Percentiles rank a stretch among this genome's conserved stretches.
phyloP scores from a whole-genome alignment of 305 asterid species.

The Caryopteris hybrid region DNA sequence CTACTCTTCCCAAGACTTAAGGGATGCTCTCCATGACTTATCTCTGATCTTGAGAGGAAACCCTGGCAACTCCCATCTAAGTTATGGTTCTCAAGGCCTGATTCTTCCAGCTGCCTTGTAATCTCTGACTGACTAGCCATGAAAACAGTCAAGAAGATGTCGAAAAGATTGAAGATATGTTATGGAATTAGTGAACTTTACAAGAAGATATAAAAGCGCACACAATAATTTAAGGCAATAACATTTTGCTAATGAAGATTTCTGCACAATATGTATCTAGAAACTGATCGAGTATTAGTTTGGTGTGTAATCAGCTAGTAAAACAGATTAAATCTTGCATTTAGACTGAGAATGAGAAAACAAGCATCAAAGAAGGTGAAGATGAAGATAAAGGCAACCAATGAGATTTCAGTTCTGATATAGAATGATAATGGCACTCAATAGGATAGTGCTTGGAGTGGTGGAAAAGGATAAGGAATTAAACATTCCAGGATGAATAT shows the following conservation, averaged over 20 bases:
- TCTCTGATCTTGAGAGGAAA: slow-evolving; percentile 83
- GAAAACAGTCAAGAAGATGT: slow-evolving; percentile 62
- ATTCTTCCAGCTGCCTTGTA: slow-evolving; percentile 78
- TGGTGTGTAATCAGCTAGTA: slow-evolving; percentile 5
- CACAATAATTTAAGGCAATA: not conserved
- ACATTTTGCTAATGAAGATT: slow-evolving; percentile 11
- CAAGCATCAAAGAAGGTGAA: not conserved
- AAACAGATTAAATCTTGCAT: slow-evolving; percentile 9
- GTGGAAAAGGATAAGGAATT: slow-evolving; percentile 1
- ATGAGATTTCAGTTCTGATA: slow-evolving; percentile 2
- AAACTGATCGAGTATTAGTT: not conserved
- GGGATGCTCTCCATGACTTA: slow-evolving; percentile 91
- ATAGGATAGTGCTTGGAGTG: slow-evolving; percentile 5
- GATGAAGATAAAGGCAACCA: not conserved
- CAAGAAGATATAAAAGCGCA: slow-evolving; percentile 12
- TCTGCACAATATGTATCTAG: slow-evolving; percentile 6
- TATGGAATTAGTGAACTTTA: slow-evolving; percentile 5
- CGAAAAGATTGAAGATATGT: slow-evolving; percentile 29
- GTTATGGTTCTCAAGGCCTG: slow-evolving; percentile 59
- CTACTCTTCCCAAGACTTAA: slow-evolving; percentile 90
- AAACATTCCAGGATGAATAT: slow-evolving; percentile 8
- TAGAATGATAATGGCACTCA: not conserved
- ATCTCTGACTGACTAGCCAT: slow-evolving; percentile 98
- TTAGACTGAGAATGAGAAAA: slow-evolving; percentile 3
- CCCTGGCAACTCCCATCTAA: slow-evolving; percentile 47